phyloP scores from a whole-genome alignment of 192 early-diverging fungal species.

The Chytriomyces sp. region DNA sequence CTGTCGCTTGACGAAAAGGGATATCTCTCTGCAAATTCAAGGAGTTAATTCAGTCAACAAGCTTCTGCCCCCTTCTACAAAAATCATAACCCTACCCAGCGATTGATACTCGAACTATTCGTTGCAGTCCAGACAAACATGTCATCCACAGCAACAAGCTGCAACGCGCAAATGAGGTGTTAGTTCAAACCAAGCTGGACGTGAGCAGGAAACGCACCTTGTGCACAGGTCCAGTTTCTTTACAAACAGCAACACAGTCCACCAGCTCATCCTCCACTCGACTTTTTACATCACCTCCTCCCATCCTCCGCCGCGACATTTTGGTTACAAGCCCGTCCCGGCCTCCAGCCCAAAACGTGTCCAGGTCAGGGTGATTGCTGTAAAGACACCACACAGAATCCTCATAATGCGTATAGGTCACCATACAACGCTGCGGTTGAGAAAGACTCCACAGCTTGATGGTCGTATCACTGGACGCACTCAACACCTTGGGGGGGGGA shows the following conservation, averaged over 20 bases:
- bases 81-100: constrained; percentile 66
- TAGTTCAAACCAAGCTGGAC: background rate
- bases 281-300: constrained; percentile 43
- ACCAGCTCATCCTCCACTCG: constrained; percentile 47
- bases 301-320: constrained; percentile 50
- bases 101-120: constrained; percentile 75
- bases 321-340: constrained; percentile 91
- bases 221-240: constrained; percentile 79
- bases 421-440: constrained; percentile 78
- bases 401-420: constrained; percentile 84
- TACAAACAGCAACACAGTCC: constrained; percentile 86
- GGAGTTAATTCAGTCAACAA: constrained; percentile 1
- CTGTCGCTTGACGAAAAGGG: constrained; percentile 57
- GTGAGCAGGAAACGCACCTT: constrained; percentile 58
- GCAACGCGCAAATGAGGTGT: constrained; percentile 22
- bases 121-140: constrained; percentile 92
- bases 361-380: constrained; percentile 81
- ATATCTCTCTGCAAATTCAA: constrained; percentile 56
- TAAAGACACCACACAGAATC: constrained; percentile 91
- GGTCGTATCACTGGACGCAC: constrained; percentile 91
- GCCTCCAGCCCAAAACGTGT: constrained; percentile 90
- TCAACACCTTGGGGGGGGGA: constrained; percentile 66
- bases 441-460: constrained; percentile 97
- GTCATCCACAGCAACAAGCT: constrained; percentile 83
- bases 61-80: background rate